Evolutionary conservation across 2,329 filamentous ascomycete species (phyloP).

Genomic region (Pseudogymnoascus sp.): DNA sequence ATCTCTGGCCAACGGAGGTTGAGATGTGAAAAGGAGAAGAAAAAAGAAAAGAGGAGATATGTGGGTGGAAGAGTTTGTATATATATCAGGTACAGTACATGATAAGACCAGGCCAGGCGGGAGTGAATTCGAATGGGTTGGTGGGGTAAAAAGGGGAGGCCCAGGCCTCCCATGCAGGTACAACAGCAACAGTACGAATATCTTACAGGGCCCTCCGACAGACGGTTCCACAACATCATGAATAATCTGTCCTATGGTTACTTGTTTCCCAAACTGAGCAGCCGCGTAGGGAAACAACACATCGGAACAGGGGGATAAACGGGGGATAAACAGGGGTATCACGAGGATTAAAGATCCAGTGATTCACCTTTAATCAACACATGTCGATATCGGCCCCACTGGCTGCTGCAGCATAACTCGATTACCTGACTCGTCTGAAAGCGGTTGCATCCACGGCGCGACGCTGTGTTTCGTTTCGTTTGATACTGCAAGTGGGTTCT

Average conservation of each 20-base stretch:
- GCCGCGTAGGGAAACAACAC: not conserved
- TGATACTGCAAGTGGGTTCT: not conserved
- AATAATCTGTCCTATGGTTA: not conserved
- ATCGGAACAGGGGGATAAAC: not conserved
- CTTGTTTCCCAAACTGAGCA: not conserved
- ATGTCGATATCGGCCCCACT: not conserved
- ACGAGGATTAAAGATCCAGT: not conserved
- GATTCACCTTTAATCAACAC: slow-evolving; percentile 6
- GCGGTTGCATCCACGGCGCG: not conserved
- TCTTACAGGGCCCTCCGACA: not conserved
- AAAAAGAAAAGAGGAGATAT: not conserved
- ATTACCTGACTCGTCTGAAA: slow-evolving; percentile 5
- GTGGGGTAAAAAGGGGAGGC: not conserved
- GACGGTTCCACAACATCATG: slow-evolving; percentile 2
- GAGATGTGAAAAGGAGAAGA: not conserved
- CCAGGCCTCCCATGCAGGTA: not conserved
- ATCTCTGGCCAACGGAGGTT: slow-evolving; percentile 4
- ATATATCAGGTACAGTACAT: not conserved
- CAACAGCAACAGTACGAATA: not conserved
- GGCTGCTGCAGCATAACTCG: not conserved
- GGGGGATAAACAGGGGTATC: not conserved
- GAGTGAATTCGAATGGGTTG: slow-evolving; percentile 6
- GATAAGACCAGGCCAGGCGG: not conserved
- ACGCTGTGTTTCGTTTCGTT: slow-evolving; percentile 8
- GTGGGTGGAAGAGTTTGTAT: not conserved